phyloP scores from a whole-genome alignment of 768 basidiomycete genomes.

The Boletus pseudo-olivaceus region DNA sequence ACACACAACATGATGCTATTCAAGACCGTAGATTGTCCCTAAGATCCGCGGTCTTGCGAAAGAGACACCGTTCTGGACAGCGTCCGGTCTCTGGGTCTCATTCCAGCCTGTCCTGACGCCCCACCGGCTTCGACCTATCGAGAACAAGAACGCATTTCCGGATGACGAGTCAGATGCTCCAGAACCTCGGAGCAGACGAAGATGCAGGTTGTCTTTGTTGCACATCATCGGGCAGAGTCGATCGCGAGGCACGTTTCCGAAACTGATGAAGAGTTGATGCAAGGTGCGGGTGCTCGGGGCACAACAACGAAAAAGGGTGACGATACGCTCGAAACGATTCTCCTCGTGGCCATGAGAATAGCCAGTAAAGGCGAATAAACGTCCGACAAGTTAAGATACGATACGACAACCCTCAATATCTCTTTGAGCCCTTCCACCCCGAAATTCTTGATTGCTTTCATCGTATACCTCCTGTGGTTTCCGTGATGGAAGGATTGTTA shows the following conservation, averaged over 20 bases:
- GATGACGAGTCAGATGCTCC: not conserved
- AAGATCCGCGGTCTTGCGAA: conserved; percentile 69
- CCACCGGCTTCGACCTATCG: not conserved
- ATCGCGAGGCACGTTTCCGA: conserved; percentile 50
- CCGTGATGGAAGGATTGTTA: conserved; percentile 40
- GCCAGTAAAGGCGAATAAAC: conserved; percentile 7
- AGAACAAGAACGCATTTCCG: not conserved
- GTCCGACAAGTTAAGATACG: not conserved
- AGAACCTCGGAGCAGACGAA: conserved; percentile 25
- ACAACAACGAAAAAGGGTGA: conserved; percentile 47
- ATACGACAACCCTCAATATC: not conserved
- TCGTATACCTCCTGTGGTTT: not conserved
- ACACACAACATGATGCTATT: not conserved
- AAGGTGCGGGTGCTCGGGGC: conserved; percentile 52
- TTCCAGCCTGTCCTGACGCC: conserved; percentile 51
- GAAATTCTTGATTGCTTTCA: not conserved
- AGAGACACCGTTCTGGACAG: conserved; percentile 74
- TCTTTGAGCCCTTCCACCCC: not conserved
- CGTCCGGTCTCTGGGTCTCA: conserved; percentile 75
- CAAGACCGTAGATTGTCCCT: not conserved
- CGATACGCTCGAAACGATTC: conserved; percentile 66
- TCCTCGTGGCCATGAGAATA: conserved; percentile 37
- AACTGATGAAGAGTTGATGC: conserved; percentile 52
- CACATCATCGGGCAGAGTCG: conserved; percentile 52
- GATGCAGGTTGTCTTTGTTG: conserved; percentile 50